Evolutionary conservation across 305 asterid genomes (phyloP).

Genomic region (Ajuga reptans): DNA sequence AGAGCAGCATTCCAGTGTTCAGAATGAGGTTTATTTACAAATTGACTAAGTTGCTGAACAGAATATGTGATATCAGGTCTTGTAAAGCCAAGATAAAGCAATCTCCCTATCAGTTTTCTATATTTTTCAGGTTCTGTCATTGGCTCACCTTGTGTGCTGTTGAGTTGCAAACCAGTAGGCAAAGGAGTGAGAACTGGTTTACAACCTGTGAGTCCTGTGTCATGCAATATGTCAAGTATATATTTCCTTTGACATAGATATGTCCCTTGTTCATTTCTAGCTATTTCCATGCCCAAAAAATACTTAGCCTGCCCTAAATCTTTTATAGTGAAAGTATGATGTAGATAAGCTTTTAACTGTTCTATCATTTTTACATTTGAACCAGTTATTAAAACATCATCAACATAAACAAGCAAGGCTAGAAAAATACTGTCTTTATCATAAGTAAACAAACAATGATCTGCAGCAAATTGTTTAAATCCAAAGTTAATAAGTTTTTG

Average conservation of each 20-base stretch:
- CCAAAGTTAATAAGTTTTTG: no score
- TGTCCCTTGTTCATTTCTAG: not conserved
- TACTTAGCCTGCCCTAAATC: not conserved
- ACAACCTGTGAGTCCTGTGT: not conserved
- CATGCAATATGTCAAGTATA: not conserved
- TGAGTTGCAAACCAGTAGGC: not conserved
- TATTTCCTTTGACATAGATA: not conserved
- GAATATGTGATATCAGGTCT: not conserved
- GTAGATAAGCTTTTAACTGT: not conserved
- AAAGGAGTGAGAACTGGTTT: not conserved
- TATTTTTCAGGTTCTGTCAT: not conserved
- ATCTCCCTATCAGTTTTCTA: not conserved
- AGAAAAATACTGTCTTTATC: fast-evolving
- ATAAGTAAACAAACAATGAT: not conserved
- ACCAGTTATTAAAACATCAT: not conserved
- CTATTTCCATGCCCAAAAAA: not conserved
- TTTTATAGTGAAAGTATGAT: not conserved
- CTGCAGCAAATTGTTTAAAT: no score
- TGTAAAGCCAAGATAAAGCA: not conserved
- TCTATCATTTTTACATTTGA: fast-evolving
- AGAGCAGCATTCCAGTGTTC: not conserved
- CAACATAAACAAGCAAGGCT: not conserved
- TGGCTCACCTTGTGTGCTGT: no score
- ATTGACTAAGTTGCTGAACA: not conserved
- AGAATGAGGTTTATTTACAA: not conserved